These are phyloP conservation scores for Gilbertella persicaria DNA, from an alignment of 371 early-diverging fungal species.

Conservation along the genomic window DNA sequence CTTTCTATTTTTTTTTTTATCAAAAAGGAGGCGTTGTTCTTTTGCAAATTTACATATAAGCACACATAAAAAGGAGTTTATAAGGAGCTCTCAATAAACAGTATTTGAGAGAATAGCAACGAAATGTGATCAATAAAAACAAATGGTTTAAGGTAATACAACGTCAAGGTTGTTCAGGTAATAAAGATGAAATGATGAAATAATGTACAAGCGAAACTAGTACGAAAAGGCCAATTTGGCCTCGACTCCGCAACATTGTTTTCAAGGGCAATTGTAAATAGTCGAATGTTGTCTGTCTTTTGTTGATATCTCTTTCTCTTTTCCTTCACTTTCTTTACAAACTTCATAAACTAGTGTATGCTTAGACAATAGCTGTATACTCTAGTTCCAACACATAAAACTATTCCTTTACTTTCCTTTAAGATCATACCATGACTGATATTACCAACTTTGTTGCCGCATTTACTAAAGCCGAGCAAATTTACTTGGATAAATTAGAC, in stretches of 20 bases:
- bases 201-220: too few species aligned
- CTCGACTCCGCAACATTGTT: slow-evolving; percentile 22
- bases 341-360: neutral
- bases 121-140: too few species aligned
- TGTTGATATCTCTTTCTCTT: neutral
- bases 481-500: slow-evolving; percentile 27
- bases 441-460: slow-evolving; percentile 15
- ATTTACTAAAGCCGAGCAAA: slow-evolving; percentile 32
- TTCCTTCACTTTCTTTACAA: slow-evolving; percentile 6
- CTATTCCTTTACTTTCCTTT: slow-evolving; percentile 11
- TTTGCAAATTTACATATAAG: too few species aligned
- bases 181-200: too few species aligned
- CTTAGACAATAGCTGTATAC: slow-evolving; percentile 1
- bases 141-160: too few species aligned
- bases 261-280: slow-evolving; percentile 16
- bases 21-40: too few species aligned
- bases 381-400: slow-evolving; percentile 2
- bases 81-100: too few species aligned
- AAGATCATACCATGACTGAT: slow-evolving; percentile 3
- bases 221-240: too few species aligned
- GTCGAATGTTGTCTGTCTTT: neutral
- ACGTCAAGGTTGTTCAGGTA: too few species aligned
- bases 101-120: too few species aligned
- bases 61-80: too few species aligned
- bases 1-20: too few species aligned